Evolutionary conservation across 1,139 yeast genomes (phyloP).

Genomic region (Hyphopichia pseudoburtonii): DNA sequence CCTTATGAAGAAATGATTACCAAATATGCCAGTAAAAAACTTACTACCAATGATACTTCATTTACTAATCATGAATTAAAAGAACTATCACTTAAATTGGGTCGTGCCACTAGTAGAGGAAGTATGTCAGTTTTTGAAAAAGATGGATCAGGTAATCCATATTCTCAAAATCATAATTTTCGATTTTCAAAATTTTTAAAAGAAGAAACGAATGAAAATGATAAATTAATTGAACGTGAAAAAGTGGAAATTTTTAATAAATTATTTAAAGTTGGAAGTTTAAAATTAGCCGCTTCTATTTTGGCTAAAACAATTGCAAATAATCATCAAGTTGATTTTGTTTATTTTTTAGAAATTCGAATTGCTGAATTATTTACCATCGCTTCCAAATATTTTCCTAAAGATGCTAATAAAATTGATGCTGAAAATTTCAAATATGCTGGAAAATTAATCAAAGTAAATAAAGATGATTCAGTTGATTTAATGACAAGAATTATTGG

Average conservation of each 20-base stretch:
- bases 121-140: slow-evolving; percentile 50
- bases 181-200: slow-evolving; percentile 35
- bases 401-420: slow-evolving; percentile 35
- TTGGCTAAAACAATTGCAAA: slow-evolving; percentile 42
- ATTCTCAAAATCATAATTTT: slow-evolving; percentile 46
- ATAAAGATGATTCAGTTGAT: slow-evolving; percentile 23
- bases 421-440: slow-evolving; percentile 44
- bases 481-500: slow-evolving; percentile 52
- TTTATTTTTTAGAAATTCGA: slow-evolving; percentile 58
- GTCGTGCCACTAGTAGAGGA: slow-evolving; percentile 54
- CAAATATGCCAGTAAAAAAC: slow-evolving; percentile 3
- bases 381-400: slow-evolving; percentile 40
- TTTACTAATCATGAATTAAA: slow-evolving; percentile 20
- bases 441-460: slow-evolving; percentile 29
- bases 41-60: not conserved
- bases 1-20: slow-evolving; percentile 22
- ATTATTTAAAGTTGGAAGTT: slow-evolving; percentile 39
- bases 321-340: slow-evolving; percentile 45
- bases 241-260: slow-evolving; percentile 35
- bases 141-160: slow-evolving; percentile 63
- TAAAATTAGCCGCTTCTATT: slow-evolving; percentile 41
- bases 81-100: slow-evolving; percentile 36
- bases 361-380: slow-evolving; percentile 47
- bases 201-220: slow-evolving; percentile 13
- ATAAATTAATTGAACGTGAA: slow-evolving; percentile 14